Evolutionary conservation across 164 flowering plant genomes (phyloP).

Genomic region (Aristolochia fimbriata): DNA sequence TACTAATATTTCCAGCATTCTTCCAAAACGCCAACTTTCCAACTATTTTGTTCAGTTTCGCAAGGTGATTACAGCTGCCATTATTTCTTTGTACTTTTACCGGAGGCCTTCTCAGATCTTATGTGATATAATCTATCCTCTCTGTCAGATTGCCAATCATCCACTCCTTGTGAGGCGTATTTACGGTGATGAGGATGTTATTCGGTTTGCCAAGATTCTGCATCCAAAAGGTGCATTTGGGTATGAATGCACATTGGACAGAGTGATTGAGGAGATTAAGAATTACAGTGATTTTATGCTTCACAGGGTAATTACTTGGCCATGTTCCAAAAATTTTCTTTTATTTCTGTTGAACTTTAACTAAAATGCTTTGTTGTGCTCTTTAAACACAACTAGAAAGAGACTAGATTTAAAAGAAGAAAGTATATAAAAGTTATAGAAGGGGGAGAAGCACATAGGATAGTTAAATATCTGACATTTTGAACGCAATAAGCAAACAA

Average conservation of each 20-base stretch:
- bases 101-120: constrained; percentile 7
- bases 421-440: too few species aligned
- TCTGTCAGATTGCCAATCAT: constrained; percentile 86
- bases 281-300: constrained; percentile 76
- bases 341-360: neutral
- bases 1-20: constrained; percentile 21
- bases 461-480: too few species aligned
- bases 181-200: constrained; percentile 70
- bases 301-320: constrained; percentile 52
- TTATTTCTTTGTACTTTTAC: neutral
- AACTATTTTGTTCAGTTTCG: constrained; percentile 89
- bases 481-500: too few species aligned
- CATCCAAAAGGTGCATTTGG: constrained; percentile 89
- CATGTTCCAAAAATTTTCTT: neutral
- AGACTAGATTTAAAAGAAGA: too few species aligned
- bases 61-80: constrained; percentile 40
- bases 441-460: too few species aligned
- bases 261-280: constrained; percentile 80
- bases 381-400: too few species aligned
- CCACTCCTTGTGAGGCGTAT: constrained; percentile 86
- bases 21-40: constrained; percentile 82
- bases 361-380: too few species aligned
- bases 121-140: constrained; percentile 3
- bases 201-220: constrained; percentile 61
- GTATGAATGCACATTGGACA: constrained; percentile 72